Base-by-base conservation (phyloP, 208 protist species). In the Leishmania arabica region DNA sequence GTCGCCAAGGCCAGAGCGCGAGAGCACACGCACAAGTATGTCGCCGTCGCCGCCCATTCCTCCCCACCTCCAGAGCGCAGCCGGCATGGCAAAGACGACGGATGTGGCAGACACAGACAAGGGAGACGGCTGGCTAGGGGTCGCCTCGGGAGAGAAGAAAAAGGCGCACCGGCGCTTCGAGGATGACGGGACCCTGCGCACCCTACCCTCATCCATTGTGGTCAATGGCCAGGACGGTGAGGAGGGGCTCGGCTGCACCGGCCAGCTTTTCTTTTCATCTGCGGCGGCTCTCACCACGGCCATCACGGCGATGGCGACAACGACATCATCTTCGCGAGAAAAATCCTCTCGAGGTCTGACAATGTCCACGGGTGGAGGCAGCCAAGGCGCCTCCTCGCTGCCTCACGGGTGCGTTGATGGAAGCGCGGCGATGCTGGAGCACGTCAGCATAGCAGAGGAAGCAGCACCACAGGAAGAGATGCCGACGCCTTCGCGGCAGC, bases 321-420 rank as follows among this genome's bases (percentile, higher is more conserved):
- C 8, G 51, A 76, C 72, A 45, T 76, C 72, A 62, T 69, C 82
- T 0, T 85, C 82, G n/a, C 40, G 73, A 7, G 77, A 82, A 24
- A 73, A 65, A 72, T 86, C 82, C 21, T 86, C 82, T 1, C 82
- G 75, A 15, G 82, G 82, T 24, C 37, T 86, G 77, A 79, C 78
- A 37, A 66, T 72, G 13, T 86, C 82, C 4, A 58, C 60, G 0
- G 78, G 56, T 21, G 73, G n/a, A 21, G 68, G 1, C 19, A 86
- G 82, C 40, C 53, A 79, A 69, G 64, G 34, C 5, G 66, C 64
- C 51, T 75, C 78, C 24, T 85, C 82, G 53, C 54, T 71, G 31
- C 71, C 62, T 34, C 82, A 71, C 2, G 71, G 58, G 37, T 60
- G 77, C 49, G 73, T 76, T 65, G 76, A 58, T n/a, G 73, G 34